Percentiles rank a stretch among this genome's conserved stretches.
Conservation (phyloP, 108 stramenopile species). For the Chaetoceros muelleri region DNA sequence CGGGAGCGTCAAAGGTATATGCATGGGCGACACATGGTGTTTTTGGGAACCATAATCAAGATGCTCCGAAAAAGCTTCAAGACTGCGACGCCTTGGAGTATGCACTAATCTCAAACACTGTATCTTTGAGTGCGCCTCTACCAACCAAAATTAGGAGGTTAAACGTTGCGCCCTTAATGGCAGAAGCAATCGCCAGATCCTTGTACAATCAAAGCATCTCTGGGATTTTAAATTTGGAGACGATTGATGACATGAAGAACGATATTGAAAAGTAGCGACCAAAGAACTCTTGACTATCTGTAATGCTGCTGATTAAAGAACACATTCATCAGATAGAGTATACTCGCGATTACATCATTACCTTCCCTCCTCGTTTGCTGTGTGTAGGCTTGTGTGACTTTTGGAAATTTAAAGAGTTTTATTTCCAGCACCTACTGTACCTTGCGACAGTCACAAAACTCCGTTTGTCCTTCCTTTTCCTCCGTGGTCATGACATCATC, state of each 20-base stretch:
- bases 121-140: slow-evolving; percentile 22
- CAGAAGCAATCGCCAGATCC: slow-evolving; percentile 78
- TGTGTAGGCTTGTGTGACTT: too few relatives aligned
- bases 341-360: too few relatives aligned
- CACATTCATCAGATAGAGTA: not conserved
- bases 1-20: slow-evolving; percentile 62
- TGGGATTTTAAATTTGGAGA: slow-evolving; percentile 55
- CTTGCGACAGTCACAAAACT: too few relatives aligned
- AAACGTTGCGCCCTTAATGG: slow-evolving; percentile 77
- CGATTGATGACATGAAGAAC: too few relatives aligned
- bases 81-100: slow-evolving; percentile 57
- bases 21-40: slow-evolving; percentile 87
- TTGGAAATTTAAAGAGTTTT: too few relatives aligned
- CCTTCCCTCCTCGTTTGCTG: too few relatives aligned
- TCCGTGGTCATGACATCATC: too few relatives aligned
- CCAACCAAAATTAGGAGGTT: slow-evolving; percentile 69
- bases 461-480: too few relatives aligned
- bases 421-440: too few relatives aligned
- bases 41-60: slow-evolving; percentile 34
- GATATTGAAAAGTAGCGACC: slow-evolving; percentile 8
- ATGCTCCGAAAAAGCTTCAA: slow-evolving; percentile 45
- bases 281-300: not conserved
- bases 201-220: slow-evolving; percentile 66
- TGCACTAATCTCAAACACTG: slow-evolving; percentile 72
- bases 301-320: not conserved